Evolutionary conservation across 495 filamentous ascomycete genomes (phyloP).

Genomic region (Haplographium delicatum): DNA sequence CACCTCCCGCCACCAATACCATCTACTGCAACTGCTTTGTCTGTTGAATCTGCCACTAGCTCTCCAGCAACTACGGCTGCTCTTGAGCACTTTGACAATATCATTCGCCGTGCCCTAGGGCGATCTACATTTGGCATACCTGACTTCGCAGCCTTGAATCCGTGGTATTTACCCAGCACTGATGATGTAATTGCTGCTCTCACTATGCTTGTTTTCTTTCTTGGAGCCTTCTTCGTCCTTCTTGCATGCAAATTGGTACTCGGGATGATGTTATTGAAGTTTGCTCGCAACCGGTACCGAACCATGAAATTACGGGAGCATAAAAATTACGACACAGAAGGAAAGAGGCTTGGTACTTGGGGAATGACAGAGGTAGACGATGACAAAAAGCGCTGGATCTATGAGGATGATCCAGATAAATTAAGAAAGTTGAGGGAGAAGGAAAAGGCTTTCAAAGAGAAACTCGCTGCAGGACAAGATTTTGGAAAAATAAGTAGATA

Average conservation of each 20-base stretch:
- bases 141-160: slow-evolving; percentile 35
- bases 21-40: slow-evolving; percentile 61
- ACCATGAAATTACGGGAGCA: slow-evolving; percentile 71
- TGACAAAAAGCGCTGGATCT: slow-evolving; percentile 80
- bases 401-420: slow-evolving; percentile 74
- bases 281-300: slow-evolving; percentile 69
- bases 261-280: slow-evolving; percentile 73
- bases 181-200: slow-evolving; percentile 65
- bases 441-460: slow-evolving; percentile 53
- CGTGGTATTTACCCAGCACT: slow-evolving; percentile 37
- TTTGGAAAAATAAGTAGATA: slow-evolving; percentile 74
- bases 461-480: slow-evolving; percentile 48
- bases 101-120: slow-evolving; percentile 67
- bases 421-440: slow-evolving; percentile 61
- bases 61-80: slow-evolving; percentile 67
- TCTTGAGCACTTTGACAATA: slow-evolving; percentile 66
- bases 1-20: slow-evolving; percentile 70
- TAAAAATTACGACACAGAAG: slow-evolving; percentile 56
- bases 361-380: slow-evolving; percentile 85
- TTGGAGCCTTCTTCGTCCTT: slow-evolving; percentile 71
- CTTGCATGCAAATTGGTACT: slow-evolving; percentile 78
- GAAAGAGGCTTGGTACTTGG: slow-evolving; percentile 71
- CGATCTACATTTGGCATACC: slow-evolving; percentile 54
- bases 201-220: slow-evolving; percentile 74
- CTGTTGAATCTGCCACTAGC: slow-evolving; percentile 50